Base-by-base conservation (phyloP, 2,329 filamentous ascomycete species). In the Xylaria sp. region DNA sequence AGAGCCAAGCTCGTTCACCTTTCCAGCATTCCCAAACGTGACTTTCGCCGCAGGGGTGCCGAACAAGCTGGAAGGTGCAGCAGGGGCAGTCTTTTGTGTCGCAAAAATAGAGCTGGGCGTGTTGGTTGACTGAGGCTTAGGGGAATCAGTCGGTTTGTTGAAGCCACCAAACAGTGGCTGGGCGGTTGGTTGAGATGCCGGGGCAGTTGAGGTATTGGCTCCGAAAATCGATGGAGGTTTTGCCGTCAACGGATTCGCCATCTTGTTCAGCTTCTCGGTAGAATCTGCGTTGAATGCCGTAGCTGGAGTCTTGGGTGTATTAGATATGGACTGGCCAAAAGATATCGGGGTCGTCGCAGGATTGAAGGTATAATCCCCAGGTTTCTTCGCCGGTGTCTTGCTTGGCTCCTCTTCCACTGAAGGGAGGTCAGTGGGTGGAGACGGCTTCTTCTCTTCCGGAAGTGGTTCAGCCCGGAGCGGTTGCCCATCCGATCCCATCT, bases 281-380 rank as follows among this genome's bases (percentile, higher is more conserved):
- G 57, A 20, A 24, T 55, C 60, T 39, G 48, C 11, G 2, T 42
- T 41, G 4, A 39, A 37, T 45, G 34, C 44, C 56, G 48, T 51
- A 29, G 50, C 56, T 49, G 48, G 44, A 8, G 52, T 22, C 39
- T 59, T 53, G n/a, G 53, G n/a, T 19, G 39, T 41, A 16, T 47
- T 26, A 17, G 60, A 50, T 7, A 39, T 24, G 4, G 62, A 41
- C 44, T 58, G 37, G 9, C 62, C 57, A 20, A 70, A 70, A 39
- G 58, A 64, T 37, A 70, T 69, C 13, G 66, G 68, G 2, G 66
- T 68, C 13, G 67, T 69, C 5, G 67, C 46, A 2, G 69, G 56
- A 41, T 71, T 65, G 50, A 70, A 71, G 16, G 68, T 69, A 51
- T 63, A 71, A 47, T 69, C 63, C 18, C 67, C 68, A 24, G 66